Evolutionary conservation across 495 filamentous ascomycete species (phyloP).

Genomic region (Aspergillus indologenus): DNA sequence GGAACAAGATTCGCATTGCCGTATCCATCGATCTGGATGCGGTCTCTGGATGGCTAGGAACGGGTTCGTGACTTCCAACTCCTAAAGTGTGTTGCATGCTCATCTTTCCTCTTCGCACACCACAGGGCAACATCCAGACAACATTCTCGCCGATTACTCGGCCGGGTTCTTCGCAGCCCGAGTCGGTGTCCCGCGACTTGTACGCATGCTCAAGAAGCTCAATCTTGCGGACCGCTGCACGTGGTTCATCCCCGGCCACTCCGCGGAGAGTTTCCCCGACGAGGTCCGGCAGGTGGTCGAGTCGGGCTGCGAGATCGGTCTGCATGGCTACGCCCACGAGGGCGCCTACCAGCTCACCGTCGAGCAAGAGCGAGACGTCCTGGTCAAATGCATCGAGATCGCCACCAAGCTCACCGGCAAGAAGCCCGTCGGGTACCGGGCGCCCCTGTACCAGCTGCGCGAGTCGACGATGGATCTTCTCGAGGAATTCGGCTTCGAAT

Average conservation of each 20-base stretch:
- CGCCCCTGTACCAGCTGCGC: slow-evolving; percentile 50
- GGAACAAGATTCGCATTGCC: slow-evolving; percentile 48
- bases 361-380: slow-evolving; percentile 50
- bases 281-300: slow-evolving; percentile 52
- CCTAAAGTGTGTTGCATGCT: too few species aligned
- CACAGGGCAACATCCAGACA: slow-evolving; percentile 37
- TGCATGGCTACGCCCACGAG: slow-evolving; percentile 61
- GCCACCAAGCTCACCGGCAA: slow-evolving; percentile 43
- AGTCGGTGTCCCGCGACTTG: slow-evolving; percentile 57
- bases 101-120: not conserved
- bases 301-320: slow-evolving; percentile 55
- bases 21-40: slow-evolving; percentile 60
- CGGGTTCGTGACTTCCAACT: slow-evolving; percentile 26
- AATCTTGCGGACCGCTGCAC: slow-evolving; percentile 51
- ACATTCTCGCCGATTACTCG: slow-evolving; percentile 56
- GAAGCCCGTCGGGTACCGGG: slow-evolving; percentile 49
- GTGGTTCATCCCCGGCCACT: slow-evolving; percentile 65
- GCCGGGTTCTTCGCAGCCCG: slow-evolving; percentile 57
- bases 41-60: slow-evolving; percentile 59
- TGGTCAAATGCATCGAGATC: slow-evolving; percentile 47
- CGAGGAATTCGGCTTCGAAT: slow-evolving; percentile 50
- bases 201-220: slow-evolving; percentile 56
- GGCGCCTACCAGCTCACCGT: slow-evolving; percentile 46
- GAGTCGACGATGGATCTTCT: slow-evolving; percentile 49
- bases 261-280: slow-evolving; percentile 57